A percentile compares a stretch with the other conserved stretches of the same genome.
Conservation (phyloP, 2,329 filamentous ascomycete species). For the Trichophyton schoenleinii region DNA sequence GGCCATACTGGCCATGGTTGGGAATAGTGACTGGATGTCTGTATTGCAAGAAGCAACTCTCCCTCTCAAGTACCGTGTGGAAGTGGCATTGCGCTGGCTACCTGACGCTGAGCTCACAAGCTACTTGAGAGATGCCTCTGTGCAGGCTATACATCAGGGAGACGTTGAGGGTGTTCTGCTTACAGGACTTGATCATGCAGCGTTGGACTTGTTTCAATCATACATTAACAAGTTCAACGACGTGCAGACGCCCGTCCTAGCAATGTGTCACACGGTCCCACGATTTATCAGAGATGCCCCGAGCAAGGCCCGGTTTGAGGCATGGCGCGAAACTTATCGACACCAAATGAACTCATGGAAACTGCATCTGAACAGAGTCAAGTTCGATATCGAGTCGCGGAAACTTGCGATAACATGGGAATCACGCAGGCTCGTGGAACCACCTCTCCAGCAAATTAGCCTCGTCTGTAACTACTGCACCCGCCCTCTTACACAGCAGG, state of each 20-base stretch:
- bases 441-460: slow-evolving; percentile 42
- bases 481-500: slow-evolving; percentile 40
- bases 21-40: slow-evolving; percentile 46
- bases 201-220: slow-evolving; percentile 48
- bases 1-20: slow-evolving; percentile 48
- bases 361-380: slow-evolving; percentile 46
- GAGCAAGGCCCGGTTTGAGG: slow-evolving; percentile 41
- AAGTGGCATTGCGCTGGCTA: slow-evolving; percentile 45
- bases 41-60: slow-evolving; percentile 47
- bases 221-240: slow-evolving; percentile 50
- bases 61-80: slow-evolving; percentile 48
- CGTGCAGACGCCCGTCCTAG: slow-evolving; percentile 50
- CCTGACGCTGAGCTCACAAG: slow-evolving; percentile 35
- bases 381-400: slow-evolving; percentile 48
- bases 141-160: slow-evolving; percentile 40
- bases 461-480: slow-evolving; percentile 51
- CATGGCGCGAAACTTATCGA: slow-evolving; percentile 52
- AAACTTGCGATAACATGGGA: slow-evolving; percentile 40
- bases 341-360: slow-evolving; percentile 50
- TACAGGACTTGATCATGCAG: slow-evolving; percentile 46
- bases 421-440: slow-evolving; percentile 37
- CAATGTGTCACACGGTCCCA: slow-evolving; percentile 46
- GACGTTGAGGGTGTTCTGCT: slow-evolving; percentile 50
- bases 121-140: slow-evolving; percentile 44
- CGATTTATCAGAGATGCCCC: slow-evolving; percentile 44